A percentile compares a stretch with the other conserved stretches of the same genome.
Conservation (phyloP, 2,329 filamentous ascomycete genomes). For the Trichoderma atrobrunneum region DNA sequence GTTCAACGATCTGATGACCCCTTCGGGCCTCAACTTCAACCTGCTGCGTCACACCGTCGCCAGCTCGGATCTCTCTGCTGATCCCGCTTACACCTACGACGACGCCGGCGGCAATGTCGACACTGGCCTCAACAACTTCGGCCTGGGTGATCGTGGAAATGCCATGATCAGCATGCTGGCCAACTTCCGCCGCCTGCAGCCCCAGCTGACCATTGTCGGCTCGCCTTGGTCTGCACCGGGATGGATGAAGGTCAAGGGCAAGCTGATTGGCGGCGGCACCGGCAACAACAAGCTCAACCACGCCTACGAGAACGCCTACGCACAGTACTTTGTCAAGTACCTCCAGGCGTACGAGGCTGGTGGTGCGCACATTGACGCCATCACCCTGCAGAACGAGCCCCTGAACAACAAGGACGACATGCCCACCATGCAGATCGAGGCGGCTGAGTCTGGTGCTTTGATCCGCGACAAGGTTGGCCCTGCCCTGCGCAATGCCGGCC, state of each 20-base stretch:
- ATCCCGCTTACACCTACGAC: slow-evolving; percentile 41
- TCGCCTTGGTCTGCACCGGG: slow-evolving; percentile 41
- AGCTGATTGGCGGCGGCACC: slow-evolving; percentile 32
- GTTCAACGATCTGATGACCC: slow-evolving; percentile 36
- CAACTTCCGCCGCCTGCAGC: slow-evolving; percentile 35
- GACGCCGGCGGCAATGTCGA: slow-evolving; percentile 25
- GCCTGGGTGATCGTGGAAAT: slow-evolving; percentile 38
- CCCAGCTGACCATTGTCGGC: slow-evolving; percentile 37
- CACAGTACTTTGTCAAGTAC: slow-evolving; percentile 42
- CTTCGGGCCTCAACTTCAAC: slow-evolving; percentile 38
- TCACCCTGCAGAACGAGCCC: slow-evolving; percentile 46
- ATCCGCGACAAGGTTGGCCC: slow-evolving; percentile 40
- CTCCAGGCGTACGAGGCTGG: slow-evolving; percentile 37
- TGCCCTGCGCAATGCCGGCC: slow-evolving; percentile 37
- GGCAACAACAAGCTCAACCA: slow-evolving; percentile 39
- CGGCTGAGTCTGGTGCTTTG: slow-evolving; percentile 37
- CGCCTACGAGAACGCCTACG: slow-evolving; percentile 32
- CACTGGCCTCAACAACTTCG: slow-evolving; percentile 28
- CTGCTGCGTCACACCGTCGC: slow-evolving; percentile 42
- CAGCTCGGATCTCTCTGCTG: slow-evolving; percentile 39
- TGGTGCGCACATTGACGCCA: slow-evolving; percentile 39
- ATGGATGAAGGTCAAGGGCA: slow-evolving; percentile 42
- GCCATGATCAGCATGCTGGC: slow-evolving; percentile 39
- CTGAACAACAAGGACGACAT: slow-evolving; percentile 38
- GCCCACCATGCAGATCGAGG: slow-evolving; percentile 40